phyloP scores from a whole-genome alignment of 2,329 filamentous ascomycete species.

The Trichoderma cornu-damae region DNA sequence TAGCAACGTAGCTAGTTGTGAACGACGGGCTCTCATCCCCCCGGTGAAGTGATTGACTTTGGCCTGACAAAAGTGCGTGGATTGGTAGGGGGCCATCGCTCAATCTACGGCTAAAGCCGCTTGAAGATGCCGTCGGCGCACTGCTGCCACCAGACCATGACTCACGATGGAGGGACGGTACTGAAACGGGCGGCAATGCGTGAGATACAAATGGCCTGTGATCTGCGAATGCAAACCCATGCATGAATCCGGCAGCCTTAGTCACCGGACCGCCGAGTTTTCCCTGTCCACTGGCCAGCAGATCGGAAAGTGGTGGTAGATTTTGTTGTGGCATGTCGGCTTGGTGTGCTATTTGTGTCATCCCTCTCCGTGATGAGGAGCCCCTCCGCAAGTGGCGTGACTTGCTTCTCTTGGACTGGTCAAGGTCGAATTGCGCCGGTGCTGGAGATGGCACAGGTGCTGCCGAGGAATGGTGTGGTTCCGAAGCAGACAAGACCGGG shows the following conservation, averaged over 20 bases:
- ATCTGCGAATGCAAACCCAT: conserved; percentile 29
- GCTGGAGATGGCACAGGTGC: conserved; percentile 41
- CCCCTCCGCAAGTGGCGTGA: conserved; percentile 26
- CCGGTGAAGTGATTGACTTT: conserved; percentile 25
- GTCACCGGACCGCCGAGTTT: conserved; percentile 2
- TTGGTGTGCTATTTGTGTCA: conserved; percentile 17
- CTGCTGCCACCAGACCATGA: conserved; percentile 42
- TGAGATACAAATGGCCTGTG: conserved; percentile 29
- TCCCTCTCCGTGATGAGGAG: conserved; percentile 28
- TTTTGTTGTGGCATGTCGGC: conserved; percentile 30
- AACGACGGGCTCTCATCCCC: conserved; percentile 19
- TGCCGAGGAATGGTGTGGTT: conserved; percentile 41
- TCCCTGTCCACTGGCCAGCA: conserved; percentile 38
- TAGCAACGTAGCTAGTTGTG: conserved; percentile 22
- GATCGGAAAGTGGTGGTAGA: conserved; percentile 45
- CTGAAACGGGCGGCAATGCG: conserved; percentile 27
- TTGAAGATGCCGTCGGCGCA: conserved; percentile 38
- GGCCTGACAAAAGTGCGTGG: conserved; percentile 47
- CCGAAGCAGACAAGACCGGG: conserved; percentile 44
- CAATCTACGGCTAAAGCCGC: conserved; percentile 37
- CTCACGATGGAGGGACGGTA: conserved; percentile 43
- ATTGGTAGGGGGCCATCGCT: conserved; percentile 51
- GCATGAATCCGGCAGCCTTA: background rate
- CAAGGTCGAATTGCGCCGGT: conserved; percentile 33
- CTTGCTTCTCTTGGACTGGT: conserved; percentile 27